These are phyloP conservation scores for Suillus ampliporus DNA, from an alignment of 768 basidiomycete genomes.

Conservation along the genomic window DNA sequence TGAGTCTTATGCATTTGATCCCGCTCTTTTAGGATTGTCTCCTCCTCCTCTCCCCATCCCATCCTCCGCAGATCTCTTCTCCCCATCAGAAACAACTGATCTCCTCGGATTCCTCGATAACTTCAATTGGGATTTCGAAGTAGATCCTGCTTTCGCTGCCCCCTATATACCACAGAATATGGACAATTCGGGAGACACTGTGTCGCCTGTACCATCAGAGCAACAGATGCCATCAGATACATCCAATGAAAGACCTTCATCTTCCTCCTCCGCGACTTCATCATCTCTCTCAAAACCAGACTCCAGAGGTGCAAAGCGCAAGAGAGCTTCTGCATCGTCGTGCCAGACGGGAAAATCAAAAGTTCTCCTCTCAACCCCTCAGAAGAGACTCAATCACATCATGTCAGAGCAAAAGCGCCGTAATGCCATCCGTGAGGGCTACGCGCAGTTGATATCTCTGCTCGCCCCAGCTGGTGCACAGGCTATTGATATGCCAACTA, in stretches of 20 bases:
- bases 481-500: conserved; percentile 73
- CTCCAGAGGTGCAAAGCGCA: conserved; percentile 25
- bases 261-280: conserved; percentile 15
- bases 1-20: conserved; percentile 75
- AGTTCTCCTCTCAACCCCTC: conserved; percentile 77
- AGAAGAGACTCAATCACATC: conserved; percentile 92
- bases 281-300: conserved; percentile 18
- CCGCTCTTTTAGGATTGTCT: conserved; percentile 60
- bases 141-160: conserved; percentile 37
- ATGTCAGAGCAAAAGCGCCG: conserved; percentile 94
- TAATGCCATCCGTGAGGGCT: conserved; percentile 90
- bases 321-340: conserved; percentile 25
- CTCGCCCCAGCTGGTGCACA: conserved; percentile 81
- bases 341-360: conserved; percentile 51
- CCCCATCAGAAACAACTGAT: conserved; percentile 76
- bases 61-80: conserved; percentile 79
- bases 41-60: conserved; percentile 66
- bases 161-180: conserved; percentile 13
- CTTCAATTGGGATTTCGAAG: conserved; percentile 70
- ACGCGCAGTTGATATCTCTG: conserved; percentile 82
- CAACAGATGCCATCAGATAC: not conserved
- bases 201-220: conserved; percentile 7
- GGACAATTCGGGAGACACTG: conserved; percentile 4
- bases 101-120: conserved; percentile 84
- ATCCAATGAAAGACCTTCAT: conserved; percentile 10